phyloP scores from a whole-genome alignment of 306 rosid genomes.

The Pterocarpus macrocarpus region DNA sequence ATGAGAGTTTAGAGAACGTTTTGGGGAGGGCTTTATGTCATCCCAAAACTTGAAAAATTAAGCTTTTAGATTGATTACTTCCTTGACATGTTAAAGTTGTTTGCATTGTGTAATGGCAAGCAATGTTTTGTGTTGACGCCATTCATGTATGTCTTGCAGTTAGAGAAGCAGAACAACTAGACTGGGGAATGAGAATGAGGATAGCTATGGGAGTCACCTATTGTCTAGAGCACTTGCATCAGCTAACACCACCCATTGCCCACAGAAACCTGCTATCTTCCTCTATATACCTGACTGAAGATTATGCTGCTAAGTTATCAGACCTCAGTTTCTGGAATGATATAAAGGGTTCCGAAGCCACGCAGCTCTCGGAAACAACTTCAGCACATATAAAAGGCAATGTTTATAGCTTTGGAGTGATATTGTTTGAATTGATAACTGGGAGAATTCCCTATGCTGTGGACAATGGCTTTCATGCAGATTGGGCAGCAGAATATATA shows the following conservation, averaged over 20 bases:
- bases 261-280: slow-evolving; percentile 73
- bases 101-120: neutral
- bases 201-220: slow-evolving; percentile 95
- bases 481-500: slow-evolving; percentile 76
- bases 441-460: slow-evolving; percentile 69
- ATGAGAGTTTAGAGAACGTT: neutral
- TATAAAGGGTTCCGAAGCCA: slow-evolving; percentile 48
- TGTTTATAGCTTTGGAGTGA: slow-evolving; percentile 78
- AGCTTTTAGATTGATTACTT: neutral
- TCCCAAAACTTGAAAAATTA: neutral
- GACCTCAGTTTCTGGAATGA: slow-evolving; percentile 79
- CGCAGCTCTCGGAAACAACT: slow-evolving; percentile 53
- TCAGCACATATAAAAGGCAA: slow-evolving; percentile 59
- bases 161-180: slow-evolving; percentile 86
- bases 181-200: slow-evolving; percentile 83
- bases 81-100: slow-evolving; percentile 1
- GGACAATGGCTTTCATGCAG: slow-evolving; percentile 58
- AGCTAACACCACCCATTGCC: slow-evolving; percentile 69
- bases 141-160: slow-evolving; percentile 63
- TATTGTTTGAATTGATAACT: slow-evolving; percentile 82
- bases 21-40: neutral
- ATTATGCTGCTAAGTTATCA: slow-evolving; percentile 86
- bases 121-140: slow-evolving; percentile 18
- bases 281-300: slow-evolving; percentile 84
- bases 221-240: slow-evolving; percentile 88